These are phyloP conservation scores for Phlyctochytrium arcticum DNA, from an alignment of 192 early-diverging fungal genomes.

Conservation along the genomic window DNA sequence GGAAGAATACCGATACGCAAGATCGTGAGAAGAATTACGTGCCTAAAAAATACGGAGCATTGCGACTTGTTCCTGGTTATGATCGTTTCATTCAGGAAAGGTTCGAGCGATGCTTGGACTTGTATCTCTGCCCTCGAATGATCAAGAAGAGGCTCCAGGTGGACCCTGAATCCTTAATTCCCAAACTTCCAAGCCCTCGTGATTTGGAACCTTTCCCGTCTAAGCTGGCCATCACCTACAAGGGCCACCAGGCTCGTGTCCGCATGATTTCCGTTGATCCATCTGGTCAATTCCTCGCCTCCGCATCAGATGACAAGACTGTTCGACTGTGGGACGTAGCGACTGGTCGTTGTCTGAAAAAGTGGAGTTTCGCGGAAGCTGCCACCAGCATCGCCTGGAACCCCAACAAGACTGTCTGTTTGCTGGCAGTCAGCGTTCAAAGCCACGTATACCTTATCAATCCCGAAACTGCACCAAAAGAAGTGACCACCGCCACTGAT, in stretches of 20 bases:
- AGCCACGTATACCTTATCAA: conserved; percentile 43
- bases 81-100: conserved; percentile 88
- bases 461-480: conserved; percentile 8
- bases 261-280: conserved; percentile 86
- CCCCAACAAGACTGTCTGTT: conserved; percentile 69
- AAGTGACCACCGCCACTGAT: conserved; percentile 25
- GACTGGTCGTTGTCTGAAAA: conserved; percentile 80
- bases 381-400: conserved; percentile 85
- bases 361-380: conserved; percentile 66
- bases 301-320: conserved; percentile 80
- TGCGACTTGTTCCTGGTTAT: conserved; percentile 87
- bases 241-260: conserved; percentile 79
- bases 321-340: conserved; percentile 88
- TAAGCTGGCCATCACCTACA: conserved; percentile 67
- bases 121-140: conserved; percentile 93
- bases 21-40: conserved; percentile 64
- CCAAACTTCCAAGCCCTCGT: conserved; percentile 90
- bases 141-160: conserved; percentile 80
- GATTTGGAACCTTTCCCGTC: conserved; percentile 95
- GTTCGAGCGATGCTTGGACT: conserved; percentile 93
- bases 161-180: conserved; percentile 89
- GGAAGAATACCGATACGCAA: conserved; percentile 75
- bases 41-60: conserved; percentile 62
- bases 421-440: conserved; percentile 69
- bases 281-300: conserved; percentile 82